phyloP scores from a whole-genome alignment of 306 rosid genomes.

The Potentilla sterilis region DNA sequence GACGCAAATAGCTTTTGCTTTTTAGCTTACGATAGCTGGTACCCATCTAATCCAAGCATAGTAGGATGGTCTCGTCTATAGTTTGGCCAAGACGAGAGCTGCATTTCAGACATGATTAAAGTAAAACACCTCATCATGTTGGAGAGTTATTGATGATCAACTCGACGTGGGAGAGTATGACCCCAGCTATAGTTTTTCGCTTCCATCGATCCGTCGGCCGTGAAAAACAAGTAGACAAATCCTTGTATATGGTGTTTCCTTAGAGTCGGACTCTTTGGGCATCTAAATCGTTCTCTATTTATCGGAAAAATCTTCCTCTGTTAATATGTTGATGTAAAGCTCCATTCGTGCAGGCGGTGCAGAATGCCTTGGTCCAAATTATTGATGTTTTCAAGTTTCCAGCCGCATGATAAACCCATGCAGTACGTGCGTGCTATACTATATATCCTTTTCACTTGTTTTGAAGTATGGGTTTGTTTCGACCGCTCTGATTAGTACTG shows the following conservation, averaged over 20 bases:
- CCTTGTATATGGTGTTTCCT: not conserved
- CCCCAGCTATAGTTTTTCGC: not conserved
- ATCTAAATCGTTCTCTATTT: too few species aligned
- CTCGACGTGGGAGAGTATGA: not conserved
- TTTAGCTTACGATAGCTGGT: not conserved
- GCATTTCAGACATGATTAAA: not conserved
- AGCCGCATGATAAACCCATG: not conserved
- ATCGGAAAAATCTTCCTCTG: not conserved
- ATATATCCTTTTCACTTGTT: too few species aligned
- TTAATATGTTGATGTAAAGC: not conserved
- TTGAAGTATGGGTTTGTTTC: not conserved
- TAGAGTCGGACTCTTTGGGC: too few species aligned
- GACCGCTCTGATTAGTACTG: not conserved
- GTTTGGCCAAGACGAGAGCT: conserved; percentile 5
- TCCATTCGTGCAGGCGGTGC: not conserved
- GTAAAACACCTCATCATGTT: not conserved
- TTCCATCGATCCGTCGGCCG: not conserved
- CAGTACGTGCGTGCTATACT: not conserved
- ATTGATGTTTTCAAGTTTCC: not conserved
- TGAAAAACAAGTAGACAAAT: not conserved
- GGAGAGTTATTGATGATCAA: not conserved
- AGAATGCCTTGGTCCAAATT: not conserved
- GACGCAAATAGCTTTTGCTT: not conserved
- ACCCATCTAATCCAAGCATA: not conserved
- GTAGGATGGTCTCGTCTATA: not conserved